These are phyloP conservation scores for Lasiodiplodia theobromae DNA, from an alignment of 2,329 filamentous ascomycete species.

Conservation along the genomic window DNA sequence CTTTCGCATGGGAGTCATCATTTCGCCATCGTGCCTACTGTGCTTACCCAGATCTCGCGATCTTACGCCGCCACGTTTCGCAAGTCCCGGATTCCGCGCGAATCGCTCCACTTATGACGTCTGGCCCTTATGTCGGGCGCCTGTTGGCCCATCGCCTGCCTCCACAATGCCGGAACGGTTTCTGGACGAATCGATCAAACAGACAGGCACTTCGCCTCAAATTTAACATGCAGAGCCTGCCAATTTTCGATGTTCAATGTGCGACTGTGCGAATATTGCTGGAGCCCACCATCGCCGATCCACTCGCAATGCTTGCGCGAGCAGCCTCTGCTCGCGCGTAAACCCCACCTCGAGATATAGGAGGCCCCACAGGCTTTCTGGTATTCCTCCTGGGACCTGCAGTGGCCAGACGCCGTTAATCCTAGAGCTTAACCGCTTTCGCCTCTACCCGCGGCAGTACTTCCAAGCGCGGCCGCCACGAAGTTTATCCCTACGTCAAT, in stretches of 20 bases:
- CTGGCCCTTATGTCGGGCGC: background rate
- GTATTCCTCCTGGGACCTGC: background rate
- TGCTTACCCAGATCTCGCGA: background rate
- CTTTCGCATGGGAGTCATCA: background rate
- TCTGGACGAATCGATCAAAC: background rate
- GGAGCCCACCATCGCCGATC: background rate
- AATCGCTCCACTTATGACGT: constrained; percentile 11
- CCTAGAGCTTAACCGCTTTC: background rate
- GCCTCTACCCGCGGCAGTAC: background rate
- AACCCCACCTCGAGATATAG: background rate
- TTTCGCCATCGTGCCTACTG: background rate
- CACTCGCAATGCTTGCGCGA: background rate
- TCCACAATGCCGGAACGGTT: background rate
- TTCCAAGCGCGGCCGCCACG: background rate
- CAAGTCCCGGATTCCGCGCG: background rate
- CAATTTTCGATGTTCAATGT: background rate
- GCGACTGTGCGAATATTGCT: background rate
- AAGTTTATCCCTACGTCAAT: constrained; percentile 15
- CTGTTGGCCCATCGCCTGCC: background rate
- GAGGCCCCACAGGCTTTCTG: constrained; percentile 6
- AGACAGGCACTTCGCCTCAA: background rate
- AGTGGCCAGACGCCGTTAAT: background rate
- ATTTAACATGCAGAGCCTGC: background rate
- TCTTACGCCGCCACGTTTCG: constrained; percentile 7
- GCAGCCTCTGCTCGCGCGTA: background rate